phyloP scores from a whole-genome alignment of 2,329 filamentous ascomycete species.

The Neospermospora avenae region DNA sequence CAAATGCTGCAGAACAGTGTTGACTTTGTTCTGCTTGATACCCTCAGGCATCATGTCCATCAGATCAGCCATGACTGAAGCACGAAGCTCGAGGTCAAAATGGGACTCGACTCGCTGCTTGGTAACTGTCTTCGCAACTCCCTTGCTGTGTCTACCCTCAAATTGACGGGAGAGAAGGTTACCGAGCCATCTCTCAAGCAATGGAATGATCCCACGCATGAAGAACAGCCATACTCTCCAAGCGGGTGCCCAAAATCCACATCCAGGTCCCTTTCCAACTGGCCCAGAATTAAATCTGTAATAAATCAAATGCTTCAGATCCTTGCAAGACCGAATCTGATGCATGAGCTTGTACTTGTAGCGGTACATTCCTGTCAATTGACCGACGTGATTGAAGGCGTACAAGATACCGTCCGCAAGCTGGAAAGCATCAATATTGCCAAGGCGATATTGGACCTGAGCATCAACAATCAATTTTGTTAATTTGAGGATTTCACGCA shows the following conservation, averaged over 20 bases:
- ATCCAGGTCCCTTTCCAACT: slow-evolving; percentile 95
- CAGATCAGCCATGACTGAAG: slow-evolving; percentile 96
- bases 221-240: slow-evolving; percentile 99
- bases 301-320: slow-evolving; percentile 98
- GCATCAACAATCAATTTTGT: slow-evolving; percentile 98
- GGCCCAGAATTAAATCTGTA: slow-evolving; percentile 97
- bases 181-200: slow-evolving; percentile 95
- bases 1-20: slow-evolving; percentile 93
- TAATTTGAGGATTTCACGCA: slow-evolving; percentile 93
- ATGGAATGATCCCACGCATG: slow-evolving; percentile 95
- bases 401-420: slow-evolving; percentile 98
- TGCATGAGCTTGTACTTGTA: slow-evolving; percentile 99
- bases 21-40: slow-evolving; percentile 99
- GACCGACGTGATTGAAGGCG: slow-evolving; percentile 97
- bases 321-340: slow-evolving; percentile 98
- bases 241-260: slow-evolving; percentile 97
- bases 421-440: slow-evolving; percentile 98
- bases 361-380: slow-evolving; percentile 98
- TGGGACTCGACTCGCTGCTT: slow-evolving; percentile 99
- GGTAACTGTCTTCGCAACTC: slow-evolving; percentile 97
- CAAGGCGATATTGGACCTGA: slow-evolving; percentile 94
- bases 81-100: slow-evolving; percentile 94
- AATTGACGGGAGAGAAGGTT: slow-evolving; percentile 97
- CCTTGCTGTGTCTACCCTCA: slow-evolving; percentile 97
- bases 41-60: slow-evolving; percentile 99